Evolutionary conservation across 805 yeast species (phyloP).

Genomic region (Wickerhamiella galacta): DNA sequence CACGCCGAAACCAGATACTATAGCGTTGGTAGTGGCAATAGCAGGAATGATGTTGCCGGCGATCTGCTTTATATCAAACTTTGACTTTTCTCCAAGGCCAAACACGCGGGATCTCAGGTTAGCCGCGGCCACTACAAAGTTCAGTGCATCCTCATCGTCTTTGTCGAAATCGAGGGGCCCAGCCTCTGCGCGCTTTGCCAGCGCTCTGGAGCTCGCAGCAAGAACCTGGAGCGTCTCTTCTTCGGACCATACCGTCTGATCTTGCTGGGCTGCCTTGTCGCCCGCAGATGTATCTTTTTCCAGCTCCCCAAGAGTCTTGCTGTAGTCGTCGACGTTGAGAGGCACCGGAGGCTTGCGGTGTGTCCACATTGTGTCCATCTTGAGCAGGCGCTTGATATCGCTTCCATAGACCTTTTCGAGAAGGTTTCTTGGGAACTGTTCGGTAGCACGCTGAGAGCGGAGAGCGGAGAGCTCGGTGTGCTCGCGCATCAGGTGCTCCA

Average conservation of each 20-base stretch:
- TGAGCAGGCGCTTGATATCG: conserved; percentile 64
- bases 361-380: conserved; percentile 58
- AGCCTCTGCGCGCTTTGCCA: conserved; percentile 32
- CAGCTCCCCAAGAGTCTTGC: too few relatives aligned
- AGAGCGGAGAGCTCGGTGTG: conserved; percentile 23
- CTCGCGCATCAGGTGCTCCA: conserved; percentile 21
- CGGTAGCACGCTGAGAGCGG: conserved; percentile 19
- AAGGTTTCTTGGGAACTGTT: conserved; percentile 20
- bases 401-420: conserved; percentile 36
- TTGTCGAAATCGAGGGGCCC: conserved; percentile 51
- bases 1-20: conserved; percentile 78
- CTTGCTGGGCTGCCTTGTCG: conserved; percentile 15
- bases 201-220: conserved; percentile 28
- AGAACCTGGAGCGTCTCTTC: conserved; percentile 50
- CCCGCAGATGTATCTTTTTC: conserved; percentile 9
- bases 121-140: conserved; percentile 84
- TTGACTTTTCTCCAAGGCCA: conserved; percentile 62
- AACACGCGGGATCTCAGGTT: conserved; percentile 76
- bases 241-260: conserved; percentile 38
- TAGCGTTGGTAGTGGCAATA: conserved; percentile 93
- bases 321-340: too few relatives aligned
- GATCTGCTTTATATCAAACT: conserved; percentile 73
- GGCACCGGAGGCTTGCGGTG: conserved; percentile 54
- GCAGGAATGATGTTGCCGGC: conserved; percentile 99
- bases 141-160: conserved; percentile 82